These are phyloP conservation scores for Naegleria lovaniensis DNA, from an alignment of 208 protist genomes.

Conservation along the genomic window DNA sequence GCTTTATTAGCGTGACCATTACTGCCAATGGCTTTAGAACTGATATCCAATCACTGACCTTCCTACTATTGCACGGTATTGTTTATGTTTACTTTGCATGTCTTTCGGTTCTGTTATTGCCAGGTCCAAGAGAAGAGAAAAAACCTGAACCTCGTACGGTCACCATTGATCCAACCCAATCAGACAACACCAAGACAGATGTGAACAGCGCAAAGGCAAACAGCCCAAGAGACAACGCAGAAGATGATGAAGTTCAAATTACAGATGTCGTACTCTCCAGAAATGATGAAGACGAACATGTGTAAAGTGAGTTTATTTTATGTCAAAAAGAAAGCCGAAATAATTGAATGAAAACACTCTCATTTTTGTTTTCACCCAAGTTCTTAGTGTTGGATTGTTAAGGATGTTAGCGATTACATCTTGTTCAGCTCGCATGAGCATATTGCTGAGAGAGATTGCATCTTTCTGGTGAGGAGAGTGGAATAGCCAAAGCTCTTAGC, in stretches of 20 bases:
- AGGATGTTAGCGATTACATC: no score
- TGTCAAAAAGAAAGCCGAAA: background rate
- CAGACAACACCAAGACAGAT: background rate
- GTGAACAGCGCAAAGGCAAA: background rate
- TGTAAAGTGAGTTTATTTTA: background rate
- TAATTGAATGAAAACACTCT: background rate
- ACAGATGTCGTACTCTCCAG: background rate
- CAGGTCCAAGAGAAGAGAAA: background rate
- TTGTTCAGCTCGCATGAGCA: background rate
- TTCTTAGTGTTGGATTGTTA: background rate
- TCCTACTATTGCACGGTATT: background rate
- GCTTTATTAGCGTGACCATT: background rate
- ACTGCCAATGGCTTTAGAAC: background rate
- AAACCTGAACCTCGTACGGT: background rate
- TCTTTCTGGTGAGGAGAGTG: background rate
- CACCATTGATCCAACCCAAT: background rate
- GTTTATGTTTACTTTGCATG: conserved; percentile 14
- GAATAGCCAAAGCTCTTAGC: background rate
- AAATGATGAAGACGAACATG: background rate
- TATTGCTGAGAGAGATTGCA: background rate
- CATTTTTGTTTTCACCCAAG: background rate
- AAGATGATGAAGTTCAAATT: background rate
- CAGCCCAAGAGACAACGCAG: background rate
- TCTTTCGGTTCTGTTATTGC: background rate
- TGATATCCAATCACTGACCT: background rate